These are phyloP conservation scores for Rhodotorula mucilaginosa DNA, from an alignment of 1,284 basidiomycete genomes.

Conservation along the genomic window DNA sequence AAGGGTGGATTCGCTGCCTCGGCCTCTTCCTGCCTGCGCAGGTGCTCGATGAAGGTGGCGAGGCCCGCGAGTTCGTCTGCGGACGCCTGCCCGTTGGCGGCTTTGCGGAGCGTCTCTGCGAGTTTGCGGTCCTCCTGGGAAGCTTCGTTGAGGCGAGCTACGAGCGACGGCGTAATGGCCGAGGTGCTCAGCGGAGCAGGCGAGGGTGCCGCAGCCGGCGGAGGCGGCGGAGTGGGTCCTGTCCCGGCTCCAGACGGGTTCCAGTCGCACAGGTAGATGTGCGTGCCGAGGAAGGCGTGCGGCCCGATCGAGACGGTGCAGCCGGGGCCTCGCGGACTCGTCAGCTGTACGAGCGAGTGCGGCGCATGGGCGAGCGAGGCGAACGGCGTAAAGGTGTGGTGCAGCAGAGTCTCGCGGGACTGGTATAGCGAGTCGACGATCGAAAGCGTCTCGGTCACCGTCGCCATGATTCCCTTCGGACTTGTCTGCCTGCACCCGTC, in stretches of 20 bases:
- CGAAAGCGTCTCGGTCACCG: constrained; percentile 8
- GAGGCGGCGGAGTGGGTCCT: not conserved
- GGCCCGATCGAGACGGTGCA: constrained; percentile 28
- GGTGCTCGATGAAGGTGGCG: constrained; percentile 19
- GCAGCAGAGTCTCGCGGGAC: constrained; percentile 15
- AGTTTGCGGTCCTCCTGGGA: constrained; percentile 18
- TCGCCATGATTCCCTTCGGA: not conserved
- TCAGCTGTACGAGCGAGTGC: constrained; percentile 10
- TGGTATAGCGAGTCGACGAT: constrained; percentile 25
- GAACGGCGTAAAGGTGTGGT: constrained; percentile 13
- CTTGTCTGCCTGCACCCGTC: not conserved
- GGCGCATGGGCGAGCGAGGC: not conserved
- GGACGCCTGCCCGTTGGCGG: constrained; percentile 20
- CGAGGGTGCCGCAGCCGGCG: not conserved
- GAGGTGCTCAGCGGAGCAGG: constrained; percentile 2
- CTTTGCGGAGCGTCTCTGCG: constrained; percentile 14
- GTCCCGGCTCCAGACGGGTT: not conserved
- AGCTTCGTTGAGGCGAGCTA: constrained; percentile 26
- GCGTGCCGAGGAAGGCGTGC: constrained; percentile 23
- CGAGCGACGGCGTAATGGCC: constrained; percentile 29
- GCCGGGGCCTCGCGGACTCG: constrained; percentile 6
- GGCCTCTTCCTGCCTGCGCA: constrained; percentile 17
- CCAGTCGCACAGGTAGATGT: constrained; percentile 24
- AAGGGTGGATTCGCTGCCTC: not conserved
- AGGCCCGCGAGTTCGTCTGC: constrained; percentile 24